Evolutionary conservation across 2,329 filamentous ascomycete genomes (phyloP), one percentile per base, ranked within the genome.

Genomic region (Gnomoniopsis sp.): DNA sequence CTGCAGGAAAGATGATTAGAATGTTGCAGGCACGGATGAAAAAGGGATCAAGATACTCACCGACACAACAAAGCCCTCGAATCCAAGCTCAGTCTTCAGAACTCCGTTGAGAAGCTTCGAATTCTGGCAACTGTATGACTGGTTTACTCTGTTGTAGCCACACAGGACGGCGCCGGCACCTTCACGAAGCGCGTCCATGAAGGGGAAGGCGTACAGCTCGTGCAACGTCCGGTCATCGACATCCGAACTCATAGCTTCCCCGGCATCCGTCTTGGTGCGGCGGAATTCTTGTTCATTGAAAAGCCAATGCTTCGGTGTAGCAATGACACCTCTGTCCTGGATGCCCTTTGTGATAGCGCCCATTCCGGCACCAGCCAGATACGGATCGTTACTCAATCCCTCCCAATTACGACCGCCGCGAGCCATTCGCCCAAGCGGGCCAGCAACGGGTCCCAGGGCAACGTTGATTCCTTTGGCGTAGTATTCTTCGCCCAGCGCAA

Each of bases 301-400:
- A 15, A 93, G 77, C 53, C 79, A 90, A 66, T 93, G 90, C 75
- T 83, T 84, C 19, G 77, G 77, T 59, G 78, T 81, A 0, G 91
- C 88, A 65, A 92, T 90, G 2, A 96, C 88, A 0, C 89, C 89
- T 54, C 83, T 79, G 2, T 82, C 82, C 69, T 92, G 89, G 17
- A 91, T 86, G 1, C 88, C 89, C 44, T 77, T 75, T 49, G 92
- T 87, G 0, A 87, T 89, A 60, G 77, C 72, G n/a, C 67, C 67
- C 4, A 74, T 74, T 17, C 78, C 68, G 1, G 66, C 66, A 6
- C 76, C 77, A 6, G 72, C 83, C 0, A 93, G 75, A 57, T 90
- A 88, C 0, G 86, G 85, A 66, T 88, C 85, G 12, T 53, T 59
- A 14, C 49, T 53, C 70, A 75, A 71, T 0, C 75, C 76, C 69